These are phyloP conservation scores for Malbranchea zuffiana DNA, from an alignment of 2,329 filamentous ascomycete genomes.

Conservation along the genomic window DNA sequence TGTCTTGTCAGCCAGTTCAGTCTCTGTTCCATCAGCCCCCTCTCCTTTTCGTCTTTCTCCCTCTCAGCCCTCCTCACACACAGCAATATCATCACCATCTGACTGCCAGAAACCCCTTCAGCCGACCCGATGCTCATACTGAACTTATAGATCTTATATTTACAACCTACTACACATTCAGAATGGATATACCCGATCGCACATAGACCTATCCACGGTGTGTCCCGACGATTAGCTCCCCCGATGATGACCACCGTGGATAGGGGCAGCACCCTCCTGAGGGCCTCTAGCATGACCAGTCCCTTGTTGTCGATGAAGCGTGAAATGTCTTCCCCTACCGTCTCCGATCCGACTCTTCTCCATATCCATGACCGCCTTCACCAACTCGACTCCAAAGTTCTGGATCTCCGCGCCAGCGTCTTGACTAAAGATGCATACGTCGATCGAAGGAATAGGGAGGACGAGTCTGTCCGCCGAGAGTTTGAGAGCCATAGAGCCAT, in stretches of 20 bases:
- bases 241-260: slow-evolving; percentile 19
- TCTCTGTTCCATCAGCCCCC: no score
- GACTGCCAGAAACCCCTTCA: no score
- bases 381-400: slow-evolving; percentile 28
- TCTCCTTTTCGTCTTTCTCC: background rate
- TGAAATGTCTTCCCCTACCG: slow-evolving; percentile 24
- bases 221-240: background rate
- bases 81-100: background rate
- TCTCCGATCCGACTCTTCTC: slow-evolving; percentile 27
- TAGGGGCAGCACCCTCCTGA: slow-evolving; percentile 28
- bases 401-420: slow-evolving; percentile 29
- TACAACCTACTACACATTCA: no score
- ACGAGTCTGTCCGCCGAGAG: slow-evolving; percentile 30
- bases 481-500: slow-evolving; percentile 28
- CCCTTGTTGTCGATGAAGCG: slow-evolving; percentile 26
- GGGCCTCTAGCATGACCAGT: slow-evolving; percentile 30
- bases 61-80: background rate
- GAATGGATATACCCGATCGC: no score
- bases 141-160: no score
- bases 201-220: slow-evolving; percentile 3
- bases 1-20: no score
- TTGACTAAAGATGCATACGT: slow-evolving; percentile 31
- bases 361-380: slow-evolving; percentile 31
- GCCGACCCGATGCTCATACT: no score
- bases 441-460: slow-evolving; percentile 31